Evolutionary conservation across 768 basidiomycete species (phyloP), one percentile per base, ranked within the genome.

Genomic region (Boletus sensibilis): DNA sequence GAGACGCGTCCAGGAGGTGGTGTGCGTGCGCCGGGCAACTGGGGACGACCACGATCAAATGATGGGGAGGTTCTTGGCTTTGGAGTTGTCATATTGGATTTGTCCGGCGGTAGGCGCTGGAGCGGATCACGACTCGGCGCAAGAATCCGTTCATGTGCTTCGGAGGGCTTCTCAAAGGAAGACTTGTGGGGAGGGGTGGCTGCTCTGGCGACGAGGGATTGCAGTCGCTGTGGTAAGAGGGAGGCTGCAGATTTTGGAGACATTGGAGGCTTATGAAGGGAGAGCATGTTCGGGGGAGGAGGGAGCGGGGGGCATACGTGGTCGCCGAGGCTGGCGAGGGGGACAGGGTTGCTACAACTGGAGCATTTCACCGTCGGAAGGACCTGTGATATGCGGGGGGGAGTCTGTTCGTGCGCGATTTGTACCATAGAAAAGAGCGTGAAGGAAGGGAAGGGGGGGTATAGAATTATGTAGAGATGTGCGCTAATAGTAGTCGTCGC

Each of bases 341-440:
- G 84, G 38, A 97, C 89, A 1, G 81, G 83, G 10, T 76, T 74
- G 63, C 76, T 75, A 68, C 94, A 97, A 31, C 75, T 87, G 3
- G 91, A 91, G 71, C 94, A 97, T 69, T 88, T 95, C 57, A 94
- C 87, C 3, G 85, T 78, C 6, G 94, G 92, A 11, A 96, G 78
- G 47, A 87, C 71, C 70, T 92, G 84, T 23, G 91, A 92, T 59
- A 63, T 54, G 18, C 69, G 70, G 35, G 68, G 70, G 35, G 68
- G 66, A 9, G 56, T 23, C 33, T 59, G 59, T 50, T 53, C 58
- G 29, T 58, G 64, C 2, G 49, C 59, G 18, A 57, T 31, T 39
- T 68, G 63, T 50, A 55, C 56, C 70, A 73, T 72, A 50, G 48
- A 64, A 68, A 65, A n/a, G 59, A 68, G 49, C 14, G 64, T 53